phyloP scores from a whole-genome alignment of 2,329 filamentous ascomycete species.

The Aspergillus chevalieri region DNA sequence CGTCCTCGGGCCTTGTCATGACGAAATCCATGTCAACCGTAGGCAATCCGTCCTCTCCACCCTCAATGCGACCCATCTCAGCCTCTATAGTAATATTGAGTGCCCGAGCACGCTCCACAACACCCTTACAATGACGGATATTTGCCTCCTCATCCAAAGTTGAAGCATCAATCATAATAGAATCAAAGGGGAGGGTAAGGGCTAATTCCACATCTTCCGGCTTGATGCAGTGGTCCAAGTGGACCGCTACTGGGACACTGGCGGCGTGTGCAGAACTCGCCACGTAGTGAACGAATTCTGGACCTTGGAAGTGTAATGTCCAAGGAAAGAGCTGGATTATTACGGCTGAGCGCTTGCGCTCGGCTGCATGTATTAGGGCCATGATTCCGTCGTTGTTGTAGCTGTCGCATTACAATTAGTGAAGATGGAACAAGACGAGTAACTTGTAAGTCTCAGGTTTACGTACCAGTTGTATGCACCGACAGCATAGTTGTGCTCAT shows the following conservation, averaged over 20 bases:
- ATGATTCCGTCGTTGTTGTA: constrained; percentile 64
- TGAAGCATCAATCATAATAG: constrained; percentile 68
- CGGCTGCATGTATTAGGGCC: constrained; percentile 59
- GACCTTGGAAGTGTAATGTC: constrained; percentile 58
- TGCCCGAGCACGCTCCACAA: constrained; percentile 30
- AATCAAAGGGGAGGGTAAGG: constrained; percentile 55
- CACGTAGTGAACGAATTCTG: constrained; percentile 46
- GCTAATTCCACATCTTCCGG: constrained; percentile 48
- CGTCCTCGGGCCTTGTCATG: constrained; percentile 60
- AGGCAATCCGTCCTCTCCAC: constrained; percentile 66
- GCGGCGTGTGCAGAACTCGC: constrained; percentile 48
- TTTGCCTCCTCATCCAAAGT: constrained; percentile 63
- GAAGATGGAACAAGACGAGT: too few species aligned
- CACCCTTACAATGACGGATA: constrained; percentile 53
- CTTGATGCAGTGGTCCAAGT: constrained; percentile 59
- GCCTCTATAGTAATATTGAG: constrained; percentile 56
- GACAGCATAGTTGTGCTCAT: constrained; percentile 49
- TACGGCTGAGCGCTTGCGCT: constrained; percentile 56
- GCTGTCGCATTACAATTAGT: not conserved
- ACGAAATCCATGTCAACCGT: constrained; percentile 53
- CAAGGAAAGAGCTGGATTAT: constrained; percentile 67
- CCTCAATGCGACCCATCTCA: constrained; percentile 62
- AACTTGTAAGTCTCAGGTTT: constrained; percentile 37
- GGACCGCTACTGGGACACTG: constrained; percentile 52
- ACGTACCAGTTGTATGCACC: constrained; percentile 29